A percentile compares a stretch with the other conserved stretches of the same genome.
phyloP scores from a whole-genome alignment of 2,329 filamentous ascomycete species.

The Neofusicoccum umdonicola region DNA sequence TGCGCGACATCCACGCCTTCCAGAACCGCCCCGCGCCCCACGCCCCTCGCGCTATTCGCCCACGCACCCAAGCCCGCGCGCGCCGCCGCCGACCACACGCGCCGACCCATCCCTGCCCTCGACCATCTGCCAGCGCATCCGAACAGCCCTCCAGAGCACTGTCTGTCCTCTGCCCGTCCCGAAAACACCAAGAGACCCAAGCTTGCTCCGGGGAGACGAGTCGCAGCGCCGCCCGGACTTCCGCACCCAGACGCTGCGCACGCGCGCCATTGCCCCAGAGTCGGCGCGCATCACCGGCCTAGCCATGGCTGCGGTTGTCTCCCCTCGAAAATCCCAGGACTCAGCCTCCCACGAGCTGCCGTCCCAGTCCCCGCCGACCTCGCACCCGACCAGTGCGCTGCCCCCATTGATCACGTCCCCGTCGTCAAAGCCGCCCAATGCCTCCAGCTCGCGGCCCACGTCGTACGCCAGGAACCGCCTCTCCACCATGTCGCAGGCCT shows the following conservation, averaged over 20 bases:
- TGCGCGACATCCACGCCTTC: neutral
- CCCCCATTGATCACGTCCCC: slow-evolving; percentile 53
- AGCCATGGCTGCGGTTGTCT: slow-evolving; percentile 39
- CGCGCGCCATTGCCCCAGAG: neutral
- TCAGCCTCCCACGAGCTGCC: slow-evolving; percentile 20
- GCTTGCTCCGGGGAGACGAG: slow-evolving; percentile 2
- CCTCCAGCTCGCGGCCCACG: slow-evolving; percentile 56
- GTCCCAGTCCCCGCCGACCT: slow-evolving; percentile 25
- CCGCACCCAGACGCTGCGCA: neutral
- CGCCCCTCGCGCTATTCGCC: slow-evolving; percentile 10
- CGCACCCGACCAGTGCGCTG: slow-evolving; percentile 40
- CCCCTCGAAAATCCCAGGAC: slow-evolving; percentile 29
- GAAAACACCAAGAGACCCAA: neutral
- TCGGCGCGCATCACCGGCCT: neutral
- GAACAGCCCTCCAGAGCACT: neutral
- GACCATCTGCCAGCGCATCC: slow-evolving; percentile 7
- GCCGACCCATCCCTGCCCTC: slow-evolving; percentile 1
- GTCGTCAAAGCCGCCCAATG: slow-evolving; percentile 51
- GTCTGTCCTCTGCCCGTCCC: neutral
- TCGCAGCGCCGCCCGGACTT: slow-evolving; percentile 9
- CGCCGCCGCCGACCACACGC: slow-evolving; percentile 5
- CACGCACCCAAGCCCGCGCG: neutral
- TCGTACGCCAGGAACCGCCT: slow-evolving; percentile 72
- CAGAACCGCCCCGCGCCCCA: neutral
- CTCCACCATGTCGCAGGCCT: slow-evolving; percentile 77